Base-by-base conservation (phyloP, 2,329 filamentous ascomycete species). In the Plenodomus tracheiphilus region DNA sequence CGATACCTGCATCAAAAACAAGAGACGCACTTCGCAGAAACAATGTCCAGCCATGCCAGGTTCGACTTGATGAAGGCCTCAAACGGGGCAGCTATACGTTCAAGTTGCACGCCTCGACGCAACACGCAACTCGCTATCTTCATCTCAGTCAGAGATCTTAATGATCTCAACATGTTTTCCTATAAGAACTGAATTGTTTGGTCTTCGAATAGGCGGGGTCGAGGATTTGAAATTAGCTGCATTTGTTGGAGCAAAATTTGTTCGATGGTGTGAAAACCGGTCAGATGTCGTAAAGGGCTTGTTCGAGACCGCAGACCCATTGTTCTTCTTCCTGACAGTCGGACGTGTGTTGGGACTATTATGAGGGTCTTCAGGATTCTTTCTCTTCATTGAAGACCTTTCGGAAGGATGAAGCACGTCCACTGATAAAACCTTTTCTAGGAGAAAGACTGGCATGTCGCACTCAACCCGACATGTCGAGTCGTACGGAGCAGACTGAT, bases 401-500 rank as follows among this genome's bases (percentile, higher is more conserved):
- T 32, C 13, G 11, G 59, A 50, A 10, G 58, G 60, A 21, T 65
- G 45, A 6, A 68, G 41, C 1, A 62, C 39, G 1, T 65, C 58
- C 3, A 35, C 28, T 4, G 66, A 65, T 2, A 76, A 59, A 1
- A 59, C 64, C 35, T 62, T 56, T 5, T 57, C 46, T 11, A 75
- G 54, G 34, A 72, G 57, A 38, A 66, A 72, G 10, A 62, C 54
- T 0, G 71, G 65, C 13, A 76, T 60, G 35, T 73, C 70, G n/a
- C 60, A 65, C 22, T 74, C 69, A 3, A 75, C 64, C 4, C 59
- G 61, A 36, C 66, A 40, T 1, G 47, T 41, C 2, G 70, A 67
- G 40, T 75, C 67, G 28, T 71, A 74, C 5, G 53, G 56, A 9
- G 56, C 28, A 15, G 28, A 32, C 6, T 8, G 28, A 15, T 32